Evolutionary conservation across 352 stramenopile genomes (phyloP), one percentile per base, ranked within the genome.

Genomic region (Phytophthora kernoviae): DNA sequence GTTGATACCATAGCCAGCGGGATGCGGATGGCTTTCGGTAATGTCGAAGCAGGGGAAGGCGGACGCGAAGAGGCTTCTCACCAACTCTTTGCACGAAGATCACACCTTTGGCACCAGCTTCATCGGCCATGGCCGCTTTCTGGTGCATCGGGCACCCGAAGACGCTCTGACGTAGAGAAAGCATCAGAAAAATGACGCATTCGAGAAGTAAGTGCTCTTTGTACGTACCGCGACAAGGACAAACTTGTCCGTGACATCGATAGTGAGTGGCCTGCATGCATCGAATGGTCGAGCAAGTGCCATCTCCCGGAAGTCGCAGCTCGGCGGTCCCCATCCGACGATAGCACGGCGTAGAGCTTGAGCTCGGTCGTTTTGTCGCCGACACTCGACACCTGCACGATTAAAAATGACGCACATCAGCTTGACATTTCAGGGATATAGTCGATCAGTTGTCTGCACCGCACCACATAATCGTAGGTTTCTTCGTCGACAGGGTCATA

Each of bases 1-100:
- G 55, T 70, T n/a, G 81, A 81, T 33, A 91, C 63, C 81, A 91
- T 91, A 21, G 85, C 79, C 26, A 93, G 54, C 2, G 81, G 78
- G 15, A 90, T 63, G 3, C 45, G 42, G 21, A 90, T 79, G 7
- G 72, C 56, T 32, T 72, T 73, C 12, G 75, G 77, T 1, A 88
- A 55, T 14, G 81, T 71, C 1, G 33, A 56, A 0, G 60, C 40
- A n/a, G 65, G 65, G 61, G 61, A 34, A 90, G 54, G 11, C 64
- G 62, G 36, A 93, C 70, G 24, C 84, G 74, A 39, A 82, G 73
- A 6, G 77, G 76, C 54, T 90, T 90, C 26, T 79, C 62, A 27
- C 78, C 77, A 15, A 70, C 39, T 22, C 75, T 62, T 54, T 91
- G 79, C 1, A 90, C 62, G 36, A 91, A 83, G 8, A 91, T 53